Evolutionary conservation across 2,329 filamentous ascomycete genomes (phyloP), one percentile per base, ranked within the genome.

Genomic region (Simplicillium sp.): DNA sequence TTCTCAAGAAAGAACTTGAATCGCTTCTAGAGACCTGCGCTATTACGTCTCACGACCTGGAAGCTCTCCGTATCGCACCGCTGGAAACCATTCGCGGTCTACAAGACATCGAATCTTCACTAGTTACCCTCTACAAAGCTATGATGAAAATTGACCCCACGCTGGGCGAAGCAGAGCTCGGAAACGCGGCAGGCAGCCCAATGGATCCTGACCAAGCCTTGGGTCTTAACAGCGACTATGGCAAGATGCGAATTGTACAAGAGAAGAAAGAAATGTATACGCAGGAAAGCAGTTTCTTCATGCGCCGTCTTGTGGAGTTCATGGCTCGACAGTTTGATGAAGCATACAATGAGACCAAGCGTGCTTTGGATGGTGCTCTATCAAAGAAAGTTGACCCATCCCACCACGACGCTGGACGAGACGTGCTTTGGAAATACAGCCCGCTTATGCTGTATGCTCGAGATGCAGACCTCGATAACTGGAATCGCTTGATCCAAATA

Each of bases 221-320:
- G 18, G 70, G 71, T 4, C 76, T 84, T 31, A 80, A 84, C 51
- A 81, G 75, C 39, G 84, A 87, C 53, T 87, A 83, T 46, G 87
- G 86, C 29, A 83, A 87, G 50, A 97, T 98, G 90, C 81, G 86
- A 41, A 89, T 94, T 33, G 78, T 98, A 18, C 86, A 88, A 51
- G 88, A 97, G 60, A 96, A 95, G 73, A 92, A 88, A 59, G 84
- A 94, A 47, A 82, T 87, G 56, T 98, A 96, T 54, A 70, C 82
- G 42, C 71, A 79, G 12, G 86, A 94, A 57, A 87, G 82, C 49
- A 67, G 73, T 16, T 65, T 76, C 40, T 96, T 97, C 57, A 74
- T 95, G 53, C 77, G 81, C 46, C 77, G 89, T 36, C 69, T 96
- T 12, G 80, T 84, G 47, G 81, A 86, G 39, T 90, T 89, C 57